Percentiles rank a stretch among this genome's conserved stretches.
Conservation (phyloP, 2,329 filamentous ascomycete genomes). For the Orbilia blumenaviensis region DNA sequence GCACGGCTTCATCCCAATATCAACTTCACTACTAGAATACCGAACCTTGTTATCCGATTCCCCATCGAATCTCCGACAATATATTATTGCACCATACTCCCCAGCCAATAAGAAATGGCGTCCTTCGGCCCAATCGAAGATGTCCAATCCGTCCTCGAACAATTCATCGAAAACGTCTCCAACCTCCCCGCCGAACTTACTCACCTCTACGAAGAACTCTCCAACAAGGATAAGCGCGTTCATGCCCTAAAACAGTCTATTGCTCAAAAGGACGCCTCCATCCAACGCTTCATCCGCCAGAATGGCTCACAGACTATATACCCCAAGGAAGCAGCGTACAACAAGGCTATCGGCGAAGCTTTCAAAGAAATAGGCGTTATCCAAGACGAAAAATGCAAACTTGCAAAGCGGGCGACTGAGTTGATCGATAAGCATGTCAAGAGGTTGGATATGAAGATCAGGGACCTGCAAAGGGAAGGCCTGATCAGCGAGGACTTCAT, state of each 20-base stretch:
- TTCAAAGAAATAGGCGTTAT: conserved; percentile 75
- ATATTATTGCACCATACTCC: background rate
- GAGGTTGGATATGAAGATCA: conserved; percentile 66
- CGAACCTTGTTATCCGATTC: too few relatives aligned
- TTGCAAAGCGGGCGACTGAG: conserved; percentile 69
- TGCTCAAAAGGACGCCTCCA: conserved; percentile 74
- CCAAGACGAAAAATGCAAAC: conserved; percentile 76
- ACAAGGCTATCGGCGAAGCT: conserved; percentile 73
- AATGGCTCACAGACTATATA: conserved; percentile 78
- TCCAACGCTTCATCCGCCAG: conserved; percentile 82
- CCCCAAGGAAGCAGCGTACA: conserved; percentile 76
- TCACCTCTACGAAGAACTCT: conserved; percentile 83
- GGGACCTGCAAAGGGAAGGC: conserved; percentile 65
- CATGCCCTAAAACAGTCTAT: conserved; percentile 75
- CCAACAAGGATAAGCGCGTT: conserved; percentile 79
- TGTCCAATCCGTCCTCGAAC: conserved; percentile 57
- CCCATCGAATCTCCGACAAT: background rate
- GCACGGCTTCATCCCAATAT: background rate
- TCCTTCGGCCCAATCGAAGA: conserved; percentile 55
- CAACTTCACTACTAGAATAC: too few relatives aligned
- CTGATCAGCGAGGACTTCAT: conserved; percentile 65
- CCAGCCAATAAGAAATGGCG: too few relatives aligned
- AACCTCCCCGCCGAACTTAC: conserved; percentile 84
- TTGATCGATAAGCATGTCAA: conserved; percentile 66
- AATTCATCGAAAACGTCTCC: conserved; percentile 58